Evolutionary conservation across 495 filamentous ascomycete species (phyloP).

Genomic region (Xylaria palmicola): DNA sequence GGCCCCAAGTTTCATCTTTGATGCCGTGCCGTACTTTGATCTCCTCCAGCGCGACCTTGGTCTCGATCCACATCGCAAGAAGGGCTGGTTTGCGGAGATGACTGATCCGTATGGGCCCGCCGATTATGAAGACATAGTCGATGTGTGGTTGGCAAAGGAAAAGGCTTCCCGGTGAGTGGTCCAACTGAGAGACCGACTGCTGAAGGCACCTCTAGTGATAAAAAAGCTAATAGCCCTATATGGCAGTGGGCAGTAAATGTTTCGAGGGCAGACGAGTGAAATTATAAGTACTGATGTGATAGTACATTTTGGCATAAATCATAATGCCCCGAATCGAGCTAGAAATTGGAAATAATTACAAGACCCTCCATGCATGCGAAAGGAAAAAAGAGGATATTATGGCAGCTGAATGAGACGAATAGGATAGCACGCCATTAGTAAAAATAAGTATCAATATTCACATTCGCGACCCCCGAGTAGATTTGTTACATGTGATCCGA

Average conservation of each 20-base stretch:
- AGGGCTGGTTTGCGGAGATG: conserved; percentile 48
- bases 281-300: no score
- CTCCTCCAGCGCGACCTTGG: conserved; percentile 67
- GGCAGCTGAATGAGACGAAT: neutral
- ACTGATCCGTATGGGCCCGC: conserved; percentile 56
- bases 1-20: conserved; percentile 73
- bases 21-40: conserved; percentile 76
- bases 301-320: no score
- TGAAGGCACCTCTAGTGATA: neutral
- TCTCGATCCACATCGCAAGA: conserved; percentile 42
- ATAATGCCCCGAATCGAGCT: neutral
- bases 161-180: neutral
- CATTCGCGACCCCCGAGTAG: neutral
- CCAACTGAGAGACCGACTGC: neutral
- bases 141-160: conserved; percentile 47
- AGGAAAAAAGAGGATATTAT: neutral
- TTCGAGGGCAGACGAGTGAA: no score
- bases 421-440: neutral
- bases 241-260: no score
- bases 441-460: neutral
- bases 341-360: neutral
- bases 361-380: neutral
- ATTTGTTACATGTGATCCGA: neutral
- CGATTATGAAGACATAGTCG: conserved; percentile 61
- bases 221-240: no score